These are phyloP conservation scores for Cladosporium sp. DNA, from an alignment of 2,329 filamentous ascomycete genomes.

Conservation along the genomic window DNA sequence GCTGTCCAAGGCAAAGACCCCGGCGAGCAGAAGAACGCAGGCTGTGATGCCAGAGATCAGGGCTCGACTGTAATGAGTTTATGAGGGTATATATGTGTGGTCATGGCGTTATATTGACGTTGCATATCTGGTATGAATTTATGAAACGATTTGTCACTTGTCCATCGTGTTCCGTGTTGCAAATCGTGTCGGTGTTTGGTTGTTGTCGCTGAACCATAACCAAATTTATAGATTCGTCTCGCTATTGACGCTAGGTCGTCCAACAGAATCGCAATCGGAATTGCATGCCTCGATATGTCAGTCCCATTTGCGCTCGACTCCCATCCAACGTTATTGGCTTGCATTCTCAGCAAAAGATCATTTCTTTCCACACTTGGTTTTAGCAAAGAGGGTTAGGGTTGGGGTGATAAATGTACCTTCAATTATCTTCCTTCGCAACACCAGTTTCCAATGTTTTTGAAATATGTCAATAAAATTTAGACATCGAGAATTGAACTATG, in stretches of 20 bases:
- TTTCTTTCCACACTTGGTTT: not conserved
- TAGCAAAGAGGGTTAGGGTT: not conserved
- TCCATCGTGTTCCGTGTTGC: not conserved
- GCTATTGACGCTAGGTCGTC: not conserved
- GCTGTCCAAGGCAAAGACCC: conserved; percentile 1
- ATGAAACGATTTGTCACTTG: not conserved
- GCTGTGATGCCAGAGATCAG: conserved; percentile 10
- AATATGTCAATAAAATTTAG: too few species aligned
- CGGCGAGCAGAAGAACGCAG: not conserved
- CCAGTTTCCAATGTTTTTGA: not conserved
- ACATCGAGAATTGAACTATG: too few species aligned
- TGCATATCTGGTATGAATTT: not conserved
- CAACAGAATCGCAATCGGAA: not conserved
- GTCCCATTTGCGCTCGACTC: not conserved
- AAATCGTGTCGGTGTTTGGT: not conserved
- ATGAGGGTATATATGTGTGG: conserved; percentile 13
- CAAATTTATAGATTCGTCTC: not conserved
- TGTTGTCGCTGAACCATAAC: not conserved
- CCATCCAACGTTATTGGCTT: not conserved
- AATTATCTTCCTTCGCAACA: not conserved
- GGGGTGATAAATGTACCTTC: not conserved
- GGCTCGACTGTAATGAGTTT: conserved; percentile 14
- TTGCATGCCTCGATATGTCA: not conserved
- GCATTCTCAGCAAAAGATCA: not conserved
- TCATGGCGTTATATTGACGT: not conserved